Evolutionary conservation across 164 flowering plant genomes (phyloP), one percentile per base, ranked within the genome.

Genomic region (Vitis labrusca): DNA sequence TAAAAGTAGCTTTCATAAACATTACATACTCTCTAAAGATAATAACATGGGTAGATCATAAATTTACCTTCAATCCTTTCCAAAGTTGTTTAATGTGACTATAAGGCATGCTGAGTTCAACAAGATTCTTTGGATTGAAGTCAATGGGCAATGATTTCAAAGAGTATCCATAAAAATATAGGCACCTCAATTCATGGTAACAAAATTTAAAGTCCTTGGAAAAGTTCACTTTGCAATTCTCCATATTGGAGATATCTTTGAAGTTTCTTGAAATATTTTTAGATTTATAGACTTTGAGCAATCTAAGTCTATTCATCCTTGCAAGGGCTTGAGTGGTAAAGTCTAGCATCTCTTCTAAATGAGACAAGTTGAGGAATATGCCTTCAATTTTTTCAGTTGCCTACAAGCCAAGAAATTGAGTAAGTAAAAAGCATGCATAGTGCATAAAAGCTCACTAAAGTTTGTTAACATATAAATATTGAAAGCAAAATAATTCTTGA

Each of bases 1-100:
- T 1, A 10, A 47, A 47, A 30, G 15, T 44, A 50, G 51, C 16
- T 48, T 16, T 7, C 3, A 2, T 16, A 4, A 9, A 37, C 44
- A 37, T 48, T 47, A 50, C 12, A 23, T 12, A 5, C 5, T 64
- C 4, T n/a, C 19, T 1, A 32, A 23, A 19, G 2, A 29, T 29
- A 50, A 8, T 50, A 12, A 14, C 16, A 5, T 55, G 15, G 2
- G 9, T 27, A 5, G 13, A 9, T 63, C 44, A 66, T 37, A 55
- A 56, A 0, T 0, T 11, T 55, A 71, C 71, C 71, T 54, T 67
- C 13, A 7, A 3, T 30, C 64, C 59, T 9, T 59, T 23, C 70
- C 73, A 63, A 3, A 68, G n/a, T 9, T 48, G 14, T 29, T 64
- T 17, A 9, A 76, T 63, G 9, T 49, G 65, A 70, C 79, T 68